Evolutionary conservation across 768 basidiomycete species (phyloP), one percentile per base, ranked within the genome.

Genomic region (Termitomyces sp.): DNA sequence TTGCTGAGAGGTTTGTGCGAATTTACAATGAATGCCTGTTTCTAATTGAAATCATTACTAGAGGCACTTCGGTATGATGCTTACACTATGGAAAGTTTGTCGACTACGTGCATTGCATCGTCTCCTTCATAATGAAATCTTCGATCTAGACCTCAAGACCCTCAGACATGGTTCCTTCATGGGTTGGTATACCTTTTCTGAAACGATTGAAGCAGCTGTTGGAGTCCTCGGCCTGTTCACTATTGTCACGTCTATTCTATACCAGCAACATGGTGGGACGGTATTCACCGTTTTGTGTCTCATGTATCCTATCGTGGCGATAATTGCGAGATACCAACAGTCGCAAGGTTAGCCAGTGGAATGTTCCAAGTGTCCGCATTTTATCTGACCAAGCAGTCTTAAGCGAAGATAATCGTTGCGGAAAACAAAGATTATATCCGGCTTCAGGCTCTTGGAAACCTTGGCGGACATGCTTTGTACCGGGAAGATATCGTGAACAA

Each of bases 401-500:
- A 31, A 61, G 60, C 53, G 10, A 55, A 47, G 48, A 37, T 61
- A 9, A 2, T 55, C 12, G 14, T 55, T 12, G 13, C 60, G 0
- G 48, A 55, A 4, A 55, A 58, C 43, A 29, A 37, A 31, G 53
- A 61, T 39, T 61, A 55, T 53, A 14, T 58, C 10, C 53, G 53
- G 9, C 36, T 61, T 0, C 32, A 46, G 10, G 47, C 53, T 16
- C 37, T 61, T 12, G 34, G 13, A 2, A 0, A 37, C 8, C 53
- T 8, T 53, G 61, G 42, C 65, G 66, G 51, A 41, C 52, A 6
- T 0, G 46, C 5, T n/a, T 0, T 59, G 8, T 74, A 70, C 41
- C 58, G 71, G 53, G 68, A 73, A 56, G 76, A 77, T 56, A 67
- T 77, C n/a, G 71, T 79, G 12, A 72, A 69, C 43, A 68, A 68